Conservation (phyloP, 768 basidiomycete species). For the Russula brevipes region DNA sequence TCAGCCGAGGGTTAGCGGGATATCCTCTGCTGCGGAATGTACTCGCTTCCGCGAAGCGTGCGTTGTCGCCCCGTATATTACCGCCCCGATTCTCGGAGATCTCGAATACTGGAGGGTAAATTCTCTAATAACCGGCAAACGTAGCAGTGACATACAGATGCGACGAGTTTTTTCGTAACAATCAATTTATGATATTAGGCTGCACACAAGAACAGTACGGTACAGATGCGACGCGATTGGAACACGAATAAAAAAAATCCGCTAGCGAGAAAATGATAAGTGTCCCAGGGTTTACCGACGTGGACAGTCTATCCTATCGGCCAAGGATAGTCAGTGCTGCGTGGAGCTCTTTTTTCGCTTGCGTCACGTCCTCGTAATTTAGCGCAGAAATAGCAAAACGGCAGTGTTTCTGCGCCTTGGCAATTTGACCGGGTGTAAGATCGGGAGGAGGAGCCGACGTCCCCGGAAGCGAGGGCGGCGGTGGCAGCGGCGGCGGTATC, state of each 20-base stretch:
- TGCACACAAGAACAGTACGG: not conserved
- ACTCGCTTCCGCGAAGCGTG: not conserved
- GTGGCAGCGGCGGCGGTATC: slow-evolving; percentile 19
- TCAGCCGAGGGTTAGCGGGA: not conserved
- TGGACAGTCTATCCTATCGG: slow-evolving; percentile 33
- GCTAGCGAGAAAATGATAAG: too few relatives aligned
- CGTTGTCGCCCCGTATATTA: not conserved
- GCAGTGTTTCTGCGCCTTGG: slow-evolving; percentile 86
- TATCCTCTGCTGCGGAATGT: not conserved
- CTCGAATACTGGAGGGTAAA: not conserved
- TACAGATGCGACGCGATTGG: not conserved
- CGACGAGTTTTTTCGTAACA: not conserved
- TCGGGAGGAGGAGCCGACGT: slow-evolving; percentile 33
- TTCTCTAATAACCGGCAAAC: not conserved
- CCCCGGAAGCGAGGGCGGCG: slow-evolving; percentile 5
- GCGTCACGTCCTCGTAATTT: slow-evolving; percentile 89
- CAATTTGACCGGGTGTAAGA: slow-evolving; percentile 59
- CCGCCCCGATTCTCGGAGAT: not conserved
- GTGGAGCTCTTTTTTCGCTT: slow-evolving; percentile 77
- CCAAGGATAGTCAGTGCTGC: slow-evolving; percentile 67
- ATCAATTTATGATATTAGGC: not conserved
- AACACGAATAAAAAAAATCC: too few relatives aligned
- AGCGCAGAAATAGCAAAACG: slow-evolving; percentile 91
- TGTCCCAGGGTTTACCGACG: not conserved
- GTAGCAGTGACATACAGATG: slow-evolving; percentile 3